Evolutionary conservation across 2,329 filamentous ascomycete genomes (phyloP), one percentile per base, ranked within the genome.

Genomic region (Bisporella sp.): DNA sequence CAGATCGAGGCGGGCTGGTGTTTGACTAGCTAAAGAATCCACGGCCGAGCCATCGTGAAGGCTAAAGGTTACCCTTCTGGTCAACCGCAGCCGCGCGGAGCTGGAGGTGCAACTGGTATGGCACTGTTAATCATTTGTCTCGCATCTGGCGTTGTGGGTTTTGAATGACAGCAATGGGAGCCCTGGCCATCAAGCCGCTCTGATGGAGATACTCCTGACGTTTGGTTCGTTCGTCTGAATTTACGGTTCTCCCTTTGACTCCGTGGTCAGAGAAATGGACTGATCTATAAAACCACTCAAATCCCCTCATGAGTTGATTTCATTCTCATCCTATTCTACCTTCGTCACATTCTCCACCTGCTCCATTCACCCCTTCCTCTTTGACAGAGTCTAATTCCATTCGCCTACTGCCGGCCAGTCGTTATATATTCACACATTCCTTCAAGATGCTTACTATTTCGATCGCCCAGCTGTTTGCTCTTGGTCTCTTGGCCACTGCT

Each of bases 401-500:
- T 21, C 21, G 54, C 54, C 45, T 54, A 60, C 60, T 63, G 60
- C 59, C 54, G 59, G 60, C 58, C 60, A 63, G 60, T 62, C 54
- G 50, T 60, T 56, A 32, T 52, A 49, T 45, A 28, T 1, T 54
- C 50, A 39, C 9, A 39, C 28, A 53, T 47, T 56, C 49, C 12
- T 52, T 57, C 55, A 59, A 48, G 47, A 63, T 63, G 61, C 55
- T 63, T 55, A 59, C 61, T 37, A 32, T 47, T 52, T 62, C 61
- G 31, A 51, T 63, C 52, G 58, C 60, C 45, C 54, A 55, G 31
- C 40, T 61, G 49, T 43, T 60, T 41, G 54, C 60, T 7, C 46
- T 63, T 41, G 61, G 61, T 51, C 60, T 64, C 39, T 51, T 64
- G 53, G 59, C 50, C 41, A 54, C 55, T n/a, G 56, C 52, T 3